Evolutionary conservation across 176 grass and related monocot species (phyloP), one percentile per base, ranked within the genome.

Genomic region (Echinochloa phyllopogon): DNA sequence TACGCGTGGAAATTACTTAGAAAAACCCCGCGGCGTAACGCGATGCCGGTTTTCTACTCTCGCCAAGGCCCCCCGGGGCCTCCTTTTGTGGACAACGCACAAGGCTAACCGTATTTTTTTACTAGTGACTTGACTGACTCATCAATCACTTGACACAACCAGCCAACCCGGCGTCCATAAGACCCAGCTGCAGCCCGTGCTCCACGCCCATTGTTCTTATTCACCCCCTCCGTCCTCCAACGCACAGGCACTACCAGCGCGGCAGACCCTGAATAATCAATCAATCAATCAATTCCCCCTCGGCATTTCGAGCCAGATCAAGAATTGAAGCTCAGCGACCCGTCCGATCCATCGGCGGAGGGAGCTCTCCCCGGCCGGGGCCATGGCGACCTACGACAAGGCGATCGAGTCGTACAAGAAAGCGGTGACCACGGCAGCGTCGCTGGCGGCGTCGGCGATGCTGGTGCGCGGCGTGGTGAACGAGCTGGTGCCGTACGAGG

Each of bases 331-430:
- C 29, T 33, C 29, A 33, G 29, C 1, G 29, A 33, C n/a, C n/a
- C n/a, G n/a, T n/a, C n/a, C n/a, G 29, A 33, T 33, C 29, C 29
- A 33, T 33, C 29, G 29, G 29, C 29, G 29, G 29, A 33, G 29
- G 29, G 29, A 33, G 29, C 29, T 33, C 29, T 33, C 29, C 29
- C 29, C 29, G 29, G 61, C 36, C 38, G 12, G 75, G 12, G 75
- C 64, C 83, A 90, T 90, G 88, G 83, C 88, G 56, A 86, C 65
- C 25, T 86, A 90, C 78, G 88, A 90, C 88, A 86, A 82, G 88
- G 48, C 85, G 20, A 76, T 95, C 0, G 95, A 98, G 75, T 84
- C 89, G 5, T 95, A 95, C 82, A 95, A 98, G 88, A 93, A 82
- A 65, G 76, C 80, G 12, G 42, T 98, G 53, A 86, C 95, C 20